phyloP scores from a whole-genome alignment of 208 protist genomes.

The Trypanosoma vivax region DNA sequence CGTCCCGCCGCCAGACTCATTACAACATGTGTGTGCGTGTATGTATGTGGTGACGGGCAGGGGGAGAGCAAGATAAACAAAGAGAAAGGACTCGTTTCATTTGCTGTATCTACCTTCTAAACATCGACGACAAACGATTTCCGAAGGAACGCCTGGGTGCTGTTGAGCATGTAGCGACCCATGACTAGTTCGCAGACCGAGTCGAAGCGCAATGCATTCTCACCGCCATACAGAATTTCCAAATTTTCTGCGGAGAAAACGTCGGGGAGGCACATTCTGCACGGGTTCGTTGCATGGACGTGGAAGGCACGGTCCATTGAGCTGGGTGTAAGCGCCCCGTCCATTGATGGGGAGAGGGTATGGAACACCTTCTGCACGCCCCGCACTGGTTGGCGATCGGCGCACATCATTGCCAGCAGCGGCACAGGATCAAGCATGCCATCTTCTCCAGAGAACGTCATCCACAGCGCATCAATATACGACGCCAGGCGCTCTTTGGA shows the following conservation, averaged over 20 bases:
- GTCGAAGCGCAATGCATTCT: conserved; percentile 36
- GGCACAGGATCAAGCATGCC: conserved; percentile 35
- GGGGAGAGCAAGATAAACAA: no score
- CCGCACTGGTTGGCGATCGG: conserved; percentile 69
- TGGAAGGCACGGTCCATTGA: conserved; percentile 50
- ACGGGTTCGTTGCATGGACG: conserved; percentile 50
- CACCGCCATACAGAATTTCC: conserved; percentile 36
- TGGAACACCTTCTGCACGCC: conserved; percentile 82
- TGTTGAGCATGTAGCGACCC: conserved; percentile 80
- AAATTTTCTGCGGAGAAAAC: conserved; percentile 53
- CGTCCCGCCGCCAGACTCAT: no score
- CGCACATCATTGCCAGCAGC: conserved; percentile 70
- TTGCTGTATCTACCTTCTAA: conserved; percentile 9
- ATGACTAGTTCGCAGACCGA: conserved; percentile 54
- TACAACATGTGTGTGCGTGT: no score
- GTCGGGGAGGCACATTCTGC: conserved; percentile 43
- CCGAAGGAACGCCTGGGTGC: conserved; percentile 50
- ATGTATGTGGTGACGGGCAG: no score
- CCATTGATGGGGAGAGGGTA: conserved; percentile 27
- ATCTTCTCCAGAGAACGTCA: conserved; percentile 44
- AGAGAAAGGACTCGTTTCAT: background rate
- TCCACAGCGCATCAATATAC: conserved; percentile 62
- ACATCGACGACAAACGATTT: conserved; percentile 37
- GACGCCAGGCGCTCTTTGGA: conserved; percentile 36
- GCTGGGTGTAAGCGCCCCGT: conserved; percentile 19